phyloP scores from a whole-genome alignment of 177 flowering plant species.

The Vitis hybrid region DNA sequence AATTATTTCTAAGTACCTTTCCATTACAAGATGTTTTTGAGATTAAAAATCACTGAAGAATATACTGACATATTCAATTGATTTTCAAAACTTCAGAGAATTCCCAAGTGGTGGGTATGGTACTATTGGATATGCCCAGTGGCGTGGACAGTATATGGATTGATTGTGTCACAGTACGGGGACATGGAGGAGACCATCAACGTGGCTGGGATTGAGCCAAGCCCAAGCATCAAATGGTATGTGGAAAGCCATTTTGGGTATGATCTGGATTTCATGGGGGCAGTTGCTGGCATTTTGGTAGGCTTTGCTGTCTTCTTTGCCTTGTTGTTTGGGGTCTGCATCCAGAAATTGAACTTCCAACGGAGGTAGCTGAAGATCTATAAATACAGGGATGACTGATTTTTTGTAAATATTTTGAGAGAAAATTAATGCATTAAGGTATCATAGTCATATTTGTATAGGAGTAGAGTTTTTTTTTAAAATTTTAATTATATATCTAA shows the following conservation, averaged over 20 bases:
- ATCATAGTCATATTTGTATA: no score
- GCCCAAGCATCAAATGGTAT: conserved; percentile 26
- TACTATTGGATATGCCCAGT: conserved; percentile 60
- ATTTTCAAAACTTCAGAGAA: conserved; percentile 24
- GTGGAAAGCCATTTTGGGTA: conserved; percentile 33
- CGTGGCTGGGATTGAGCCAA: conserved; percentile 27
- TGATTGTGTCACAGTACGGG: conserved; percentile 54
- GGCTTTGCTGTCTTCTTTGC: conserved; percentile 45
- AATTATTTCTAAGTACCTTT: no score
- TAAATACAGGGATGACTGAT: background rate
- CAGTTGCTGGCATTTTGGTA: conserved; percentile 44
- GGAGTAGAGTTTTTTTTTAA: no score
- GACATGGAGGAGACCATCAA: conserved; percentile 31
- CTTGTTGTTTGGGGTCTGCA: conserved; percentile 44
- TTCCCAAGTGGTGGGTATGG: conserved; percentile 69
- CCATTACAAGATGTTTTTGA: no score
- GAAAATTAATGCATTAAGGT: no score
- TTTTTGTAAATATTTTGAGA: background rate
- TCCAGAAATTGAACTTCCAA: conserved; percentile 49
- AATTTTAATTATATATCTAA: no score
- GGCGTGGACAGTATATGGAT: conserved; percentile 59
- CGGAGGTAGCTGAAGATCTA: conserved; percentile 25
- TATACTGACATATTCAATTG: no score
- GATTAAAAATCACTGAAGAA: no score
- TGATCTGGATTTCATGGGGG: conserved; percentile 43